These are phyloP conservation scores for Phytophthora crassamura DNA, from an alignment of 352 stramenopile genomes.

Conservation along the genomic window DNA sequence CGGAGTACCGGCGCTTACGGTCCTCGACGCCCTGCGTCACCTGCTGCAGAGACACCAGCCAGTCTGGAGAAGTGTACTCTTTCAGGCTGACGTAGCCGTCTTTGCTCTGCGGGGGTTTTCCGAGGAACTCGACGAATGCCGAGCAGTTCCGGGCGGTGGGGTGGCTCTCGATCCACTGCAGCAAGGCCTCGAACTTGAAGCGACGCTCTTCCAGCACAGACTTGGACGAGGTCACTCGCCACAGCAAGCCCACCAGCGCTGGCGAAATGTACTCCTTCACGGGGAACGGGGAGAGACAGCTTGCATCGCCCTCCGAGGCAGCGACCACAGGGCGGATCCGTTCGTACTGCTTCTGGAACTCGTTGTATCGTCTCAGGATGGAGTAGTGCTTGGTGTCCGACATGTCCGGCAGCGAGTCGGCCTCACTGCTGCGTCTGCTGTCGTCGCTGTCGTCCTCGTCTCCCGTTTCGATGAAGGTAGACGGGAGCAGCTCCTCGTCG, in stretches of 20 bases:
- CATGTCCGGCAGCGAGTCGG: constrained; percentile 7
- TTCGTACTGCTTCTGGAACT: constrained; percentile 67
- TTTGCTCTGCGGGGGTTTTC: constrained; percentile 59
- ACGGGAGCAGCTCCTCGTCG: constrained; percentile 15
- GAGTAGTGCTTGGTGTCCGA: constrained; percentile 60
- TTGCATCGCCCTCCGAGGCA: constrained; percentile 16
- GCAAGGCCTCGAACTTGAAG: constrained; percentile 54
- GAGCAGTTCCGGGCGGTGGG: constrained; percentile 39
- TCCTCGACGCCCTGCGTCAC: constrained; percentile 39
- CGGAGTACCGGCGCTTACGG: constrained; percentile 46
- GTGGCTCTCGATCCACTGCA: constrained; percentile 71
- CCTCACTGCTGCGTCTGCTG: constrained; percentile 16
- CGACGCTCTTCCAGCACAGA: constrained; percentile 62
- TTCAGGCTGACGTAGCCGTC: constrained; percentile 80
- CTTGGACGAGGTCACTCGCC: constrained; percentile 50
- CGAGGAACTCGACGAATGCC: constrained; percentile 62
- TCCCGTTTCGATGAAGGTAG: constrained; percentile 32
- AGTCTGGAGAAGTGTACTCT: constrained; percentile 72
- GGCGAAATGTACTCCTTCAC: constrained; percentile 63
- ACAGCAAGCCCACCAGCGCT: constrained; percentile 54
- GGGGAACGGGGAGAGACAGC: constrained; percentile 52
- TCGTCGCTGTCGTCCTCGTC: constrained; percentile 18
- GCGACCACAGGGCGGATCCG: constrained; percentile 39
- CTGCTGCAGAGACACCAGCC: constrained; percentile 65
- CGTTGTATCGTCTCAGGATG: constrained; percentile 69